phyloP scores from a whole-genome alignment of 1,284 basidiomycete species.

The Dichomitus squalens region DNA sequence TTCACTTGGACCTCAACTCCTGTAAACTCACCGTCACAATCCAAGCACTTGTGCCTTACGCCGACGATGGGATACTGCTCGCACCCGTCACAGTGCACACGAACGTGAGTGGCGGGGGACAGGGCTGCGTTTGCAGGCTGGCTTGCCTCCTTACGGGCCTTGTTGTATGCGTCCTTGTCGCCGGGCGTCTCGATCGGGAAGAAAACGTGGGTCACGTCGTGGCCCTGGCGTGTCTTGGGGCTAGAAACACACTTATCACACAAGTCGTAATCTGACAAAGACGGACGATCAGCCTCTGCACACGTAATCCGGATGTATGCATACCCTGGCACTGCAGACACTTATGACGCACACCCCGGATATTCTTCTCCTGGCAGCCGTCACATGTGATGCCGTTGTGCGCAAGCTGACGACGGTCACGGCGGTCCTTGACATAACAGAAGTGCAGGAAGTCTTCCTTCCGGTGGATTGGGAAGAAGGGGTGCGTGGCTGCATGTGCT shows the following conservation, averaged over 20 bases:
- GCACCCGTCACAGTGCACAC: slow-evolving; percentile 64
- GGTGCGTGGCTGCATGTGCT: slow-evolving; percentile 40
- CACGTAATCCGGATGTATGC: neutral
- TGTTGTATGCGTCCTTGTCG: slow-evolving; percentile 16
- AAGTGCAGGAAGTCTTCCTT: slow-evolving; percentile 40
- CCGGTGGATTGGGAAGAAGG: slow-evolving; percentile 66
- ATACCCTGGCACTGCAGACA: slow-evolving; percentile 69
- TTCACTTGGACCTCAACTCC: neutral
- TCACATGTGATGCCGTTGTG: slow-evolving; percentile 58
- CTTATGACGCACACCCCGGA: slow-evolving; percentile 68
- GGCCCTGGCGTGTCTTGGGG: slow-evolving; percentile 14
- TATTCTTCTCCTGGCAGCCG: slow-evolving; percentile 45
- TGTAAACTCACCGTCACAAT: slow-evolving; percentile 46
- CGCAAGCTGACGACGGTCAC: slow-evolving; percentile 14
- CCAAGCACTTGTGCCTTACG: slow-evolving; percentile 58
- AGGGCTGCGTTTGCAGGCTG: neutral
- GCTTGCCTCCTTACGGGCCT: slow-evolving; percentile 48
- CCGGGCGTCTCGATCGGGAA: slow-evolving; percentile 64
- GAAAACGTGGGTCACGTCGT: slow-evolving; percentile 53
- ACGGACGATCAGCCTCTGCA: neutral
- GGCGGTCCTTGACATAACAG: slow-evolving; percentile 19
- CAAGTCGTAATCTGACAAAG: slow-evolving; percentile 53
- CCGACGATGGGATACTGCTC: slow-evolving; percentile 57
- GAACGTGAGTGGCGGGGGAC: slow-evolving; percentile 2
- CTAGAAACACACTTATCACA: slow-evolving; percentile 56